Conservation (phyloP, 352 stramenopile species). For the Thalassiosira exigua region DNA sequence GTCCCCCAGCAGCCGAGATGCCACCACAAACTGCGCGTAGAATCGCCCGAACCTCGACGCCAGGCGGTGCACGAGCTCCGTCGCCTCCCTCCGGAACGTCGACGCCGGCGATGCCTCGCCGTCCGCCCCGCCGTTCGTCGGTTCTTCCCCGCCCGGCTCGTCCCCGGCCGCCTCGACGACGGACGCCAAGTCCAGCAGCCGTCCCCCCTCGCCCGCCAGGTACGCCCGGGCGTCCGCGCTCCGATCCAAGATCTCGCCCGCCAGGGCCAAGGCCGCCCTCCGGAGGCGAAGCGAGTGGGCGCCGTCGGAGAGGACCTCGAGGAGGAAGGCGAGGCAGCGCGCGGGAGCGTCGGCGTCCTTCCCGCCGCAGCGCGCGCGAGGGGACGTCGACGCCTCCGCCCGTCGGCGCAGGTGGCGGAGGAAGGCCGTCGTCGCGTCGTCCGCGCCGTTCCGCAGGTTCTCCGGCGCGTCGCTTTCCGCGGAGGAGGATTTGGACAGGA, state of each 20-base stretch:
- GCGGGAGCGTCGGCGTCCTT: conserved; percentile 16
- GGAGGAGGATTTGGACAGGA: conserved; percentile 27
- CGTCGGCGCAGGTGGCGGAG: conserved; percentile 29
- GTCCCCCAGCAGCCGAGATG: conserved; percentile 41
- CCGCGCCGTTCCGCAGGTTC: conserved; percentile 11
- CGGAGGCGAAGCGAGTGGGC: conserved; percentile 48
- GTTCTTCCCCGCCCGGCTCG: conserved; percentile 1
- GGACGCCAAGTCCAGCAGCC: conserved; percentile 30
- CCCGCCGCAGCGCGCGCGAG: conserved; percentile 1
- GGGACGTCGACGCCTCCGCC: conserved; percentile 7
- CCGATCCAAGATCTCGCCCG: conserved; percentile 28
- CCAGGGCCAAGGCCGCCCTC: conserved; percentile 25
- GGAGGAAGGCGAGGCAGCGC: no score
- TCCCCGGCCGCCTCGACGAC: conserved; percentile 11
- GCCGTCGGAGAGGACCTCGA: conserved; percentile 20
- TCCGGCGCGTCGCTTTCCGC: background rate
- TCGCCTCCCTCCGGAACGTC: conserved; percentile 32
- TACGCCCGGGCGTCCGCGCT: conserved; percentile 33
- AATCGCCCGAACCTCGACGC: conserved; percentile 28
- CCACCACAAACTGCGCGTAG: conserved; percentile 41
- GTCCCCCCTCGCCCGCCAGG: conserved; percentile 14
- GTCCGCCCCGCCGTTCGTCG: background rate
- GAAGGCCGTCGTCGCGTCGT: conserved; percentile 37
- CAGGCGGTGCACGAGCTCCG: conserved; percentile 43
- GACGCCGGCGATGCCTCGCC: background rate